Evolutionary conservation across 208 protist genomes (phyloP).

Genomic region (Trypanosoma theileri): DNA sequence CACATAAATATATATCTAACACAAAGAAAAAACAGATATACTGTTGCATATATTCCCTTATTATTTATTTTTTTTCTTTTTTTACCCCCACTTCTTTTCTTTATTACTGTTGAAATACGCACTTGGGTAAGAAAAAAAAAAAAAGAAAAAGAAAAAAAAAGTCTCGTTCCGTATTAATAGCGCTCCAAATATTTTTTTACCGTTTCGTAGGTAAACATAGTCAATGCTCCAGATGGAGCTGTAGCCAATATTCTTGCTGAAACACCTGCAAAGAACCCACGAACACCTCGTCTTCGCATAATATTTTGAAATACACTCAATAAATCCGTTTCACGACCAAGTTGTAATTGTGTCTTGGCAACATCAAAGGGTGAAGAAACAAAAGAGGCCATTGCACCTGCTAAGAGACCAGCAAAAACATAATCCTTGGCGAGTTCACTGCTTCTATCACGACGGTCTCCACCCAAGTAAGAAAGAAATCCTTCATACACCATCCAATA

Average conservation of each 20-base stretch:
- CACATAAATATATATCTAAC: too few species aligned
- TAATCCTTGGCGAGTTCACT: conserved; percentile 59
- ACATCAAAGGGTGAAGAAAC: conserved; percentile 93
- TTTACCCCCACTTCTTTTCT: too few species aligned
- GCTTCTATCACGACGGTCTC: conserved; percentile 38
- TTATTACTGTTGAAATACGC: too few species aligned
- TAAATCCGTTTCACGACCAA: conserved; percentile 43
- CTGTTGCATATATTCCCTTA: too few species aligned
- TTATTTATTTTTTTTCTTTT: too few species aligned
- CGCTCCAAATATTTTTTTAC: conserved; percentile 51
- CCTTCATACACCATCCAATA: conserved; percentile 94
- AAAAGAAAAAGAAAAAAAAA: too few species aligned
- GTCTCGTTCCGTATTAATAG: not conserved
- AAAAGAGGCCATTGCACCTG: conserved; percentile 79
- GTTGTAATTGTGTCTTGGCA: conserved; percentile 90
- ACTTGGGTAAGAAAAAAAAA: too few species aligned
- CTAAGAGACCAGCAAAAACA: conserved; percentile 75
- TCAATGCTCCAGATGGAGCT: conserved; percentile 88
- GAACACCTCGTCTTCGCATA: conserved; percentile 39
- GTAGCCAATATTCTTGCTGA: conserved; percentile 86
- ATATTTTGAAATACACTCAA: conserved; percentile 28
- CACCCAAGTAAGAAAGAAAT: conserved; percentile 41
- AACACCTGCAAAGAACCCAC: conserved; percentile 75
- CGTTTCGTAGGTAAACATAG: conserved; percentile 93
- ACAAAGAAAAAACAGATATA: too few species aligned